Conservation (phyloP, 2,329 filamentous ascomycete genomes). For the Diplodia seriata region DNA sequence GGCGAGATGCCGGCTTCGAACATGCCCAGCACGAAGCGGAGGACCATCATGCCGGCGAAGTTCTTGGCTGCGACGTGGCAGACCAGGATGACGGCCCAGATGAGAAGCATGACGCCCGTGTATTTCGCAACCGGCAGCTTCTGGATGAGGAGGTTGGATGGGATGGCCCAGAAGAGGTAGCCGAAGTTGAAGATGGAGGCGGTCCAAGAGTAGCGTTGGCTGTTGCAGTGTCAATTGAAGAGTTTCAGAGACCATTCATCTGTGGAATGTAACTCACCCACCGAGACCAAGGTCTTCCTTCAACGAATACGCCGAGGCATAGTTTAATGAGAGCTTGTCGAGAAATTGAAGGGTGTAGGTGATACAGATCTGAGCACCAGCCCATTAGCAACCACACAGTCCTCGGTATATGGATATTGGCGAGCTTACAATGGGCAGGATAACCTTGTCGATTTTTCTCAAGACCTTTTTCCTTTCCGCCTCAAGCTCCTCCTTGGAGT, state of each 20-base stretch:
- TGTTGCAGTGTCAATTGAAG: conserved; percentile 29
- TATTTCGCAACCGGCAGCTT: conserved; percentile 47
- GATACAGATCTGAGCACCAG: conserved; percentile 43
- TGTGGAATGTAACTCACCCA: background rate
- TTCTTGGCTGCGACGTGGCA: conserved; percentile 50
- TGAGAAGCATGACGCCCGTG: conserved; percentile 47
- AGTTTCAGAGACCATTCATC: background rate
- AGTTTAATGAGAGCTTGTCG: conserved; percentile 52
- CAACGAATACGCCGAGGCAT: conserved; percentile 49
- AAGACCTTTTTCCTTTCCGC: conserved; percentile 52
- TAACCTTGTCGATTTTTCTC: conserved; percentile 55
- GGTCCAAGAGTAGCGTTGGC: conserved; percentile 51
- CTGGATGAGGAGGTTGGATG: conserved; percentile 50
- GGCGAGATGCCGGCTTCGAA: conserved; percentile 47
- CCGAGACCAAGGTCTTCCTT: conserved; percentile 43
- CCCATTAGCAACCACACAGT: background rate
- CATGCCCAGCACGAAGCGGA: conserved; percentile 47
- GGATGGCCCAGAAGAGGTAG: conserved; percentile 52
- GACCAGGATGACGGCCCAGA: conserved; percentile 56
- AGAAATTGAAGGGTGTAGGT: conserved; percentile 58
- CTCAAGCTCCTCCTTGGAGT: conserved; percentile 54
- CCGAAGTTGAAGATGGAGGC: conserved; percentile 55
- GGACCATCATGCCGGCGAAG: conserved; percentile 45
- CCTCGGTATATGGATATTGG: background rate
- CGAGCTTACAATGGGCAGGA: conserved; percentile 54